A percentile compares a stretch with the other conserved stretches of the same genome.
Conservation (phyloP, 2,329 filamentous ascomycete genomes). For the Fusarium phyllophilum region DNA sequence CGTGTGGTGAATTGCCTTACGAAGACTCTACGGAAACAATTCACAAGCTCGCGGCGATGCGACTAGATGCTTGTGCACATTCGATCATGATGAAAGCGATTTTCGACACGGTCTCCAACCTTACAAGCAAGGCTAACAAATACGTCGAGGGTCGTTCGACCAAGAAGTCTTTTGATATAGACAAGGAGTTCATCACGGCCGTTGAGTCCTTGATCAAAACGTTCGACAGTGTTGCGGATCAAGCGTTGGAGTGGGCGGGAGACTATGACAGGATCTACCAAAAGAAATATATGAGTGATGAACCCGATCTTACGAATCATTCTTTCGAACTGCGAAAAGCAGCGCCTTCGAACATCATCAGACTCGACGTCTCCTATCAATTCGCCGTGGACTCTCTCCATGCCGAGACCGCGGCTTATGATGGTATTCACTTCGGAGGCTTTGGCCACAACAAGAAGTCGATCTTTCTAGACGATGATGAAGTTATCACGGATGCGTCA, state of each 20-base stretch:
- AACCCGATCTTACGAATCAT: neutral
- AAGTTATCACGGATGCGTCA: neutral
- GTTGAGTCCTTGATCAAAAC: neutral
- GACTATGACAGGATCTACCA: neutral
- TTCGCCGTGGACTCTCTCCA: neutral
- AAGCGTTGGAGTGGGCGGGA: neutral
- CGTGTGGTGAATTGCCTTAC: neutral
- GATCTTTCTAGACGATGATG: neutral
- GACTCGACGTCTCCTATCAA: neutral
- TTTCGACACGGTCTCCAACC: neutral
- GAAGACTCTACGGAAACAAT: neutral
- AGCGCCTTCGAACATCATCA: neutral
- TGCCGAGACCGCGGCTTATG: neutral
- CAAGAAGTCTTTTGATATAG: neutral
- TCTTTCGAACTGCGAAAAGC: neutral
- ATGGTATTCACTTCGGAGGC: neutral
- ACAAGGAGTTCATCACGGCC: neutral
- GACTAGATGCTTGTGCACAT: neutral
- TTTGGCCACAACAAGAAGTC: neutral
- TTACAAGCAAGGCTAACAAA: neutral
- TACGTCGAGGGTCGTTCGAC: neutral
- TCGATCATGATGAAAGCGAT: neutral
- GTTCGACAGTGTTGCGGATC: neutral
- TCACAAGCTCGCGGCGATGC: neutral
- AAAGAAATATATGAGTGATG: neutral